phyloP scores from a whole-genome alignment of 2,329 filamentous ascomycete species.

The Paradendryphiella salina region DNA sequence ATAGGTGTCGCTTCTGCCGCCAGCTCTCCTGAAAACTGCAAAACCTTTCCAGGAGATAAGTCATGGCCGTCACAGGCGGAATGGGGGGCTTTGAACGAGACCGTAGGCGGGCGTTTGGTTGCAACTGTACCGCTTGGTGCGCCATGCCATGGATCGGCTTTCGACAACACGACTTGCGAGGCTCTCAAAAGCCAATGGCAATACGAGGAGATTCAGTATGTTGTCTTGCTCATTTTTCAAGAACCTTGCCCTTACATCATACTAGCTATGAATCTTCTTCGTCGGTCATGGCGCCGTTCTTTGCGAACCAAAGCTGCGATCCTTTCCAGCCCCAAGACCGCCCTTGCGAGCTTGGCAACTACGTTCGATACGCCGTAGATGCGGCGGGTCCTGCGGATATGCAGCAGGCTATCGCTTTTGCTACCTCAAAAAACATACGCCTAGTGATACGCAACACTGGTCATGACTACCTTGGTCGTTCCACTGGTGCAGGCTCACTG shows the following conservation, averaged over 20 bases:
- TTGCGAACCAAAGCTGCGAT: conserved; percentile 31
- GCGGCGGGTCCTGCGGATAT: conserved; percentile 18
- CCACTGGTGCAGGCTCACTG: conserved; percentile 19
- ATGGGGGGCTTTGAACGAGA: conserved; percentile 26
- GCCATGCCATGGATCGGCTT: conserved; percentile 24
- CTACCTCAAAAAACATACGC: conserved; percentile 28
- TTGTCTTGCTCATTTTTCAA: background rate
- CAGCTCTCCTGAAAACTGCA: conserved; percentile 16
- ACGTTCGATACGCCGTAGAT: conserved; percentile 28
- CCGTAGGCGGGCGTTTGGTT: conserved; percentile 23
- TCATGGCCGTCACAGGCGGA: conserved; percentile 22
- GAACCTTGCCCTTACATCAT: background rate
- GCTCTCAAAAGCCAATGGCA: conserved; percentile 21
- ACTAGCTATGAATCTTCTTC: conserved; percentile 26
- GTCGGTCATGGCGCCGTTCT: conserved; percentile 31
- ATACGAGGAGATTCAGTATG: conserved; percentile 20
- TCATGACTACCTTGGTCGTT: conserved; percentile 35
- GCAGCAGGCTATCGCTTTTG: conserved; percentile 27
- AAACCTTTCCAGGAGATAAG: conserved; percentile 28
- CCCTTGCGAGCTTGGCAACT: conserved; percentile 29
- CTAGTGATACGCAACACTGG: conserved; percentile 38
- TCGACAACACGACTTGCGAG: conserved; percentile 19
- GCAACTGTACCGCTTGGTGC: conserved; percentile 29
- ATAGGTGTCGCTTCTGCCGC: conserved; percentile 7
- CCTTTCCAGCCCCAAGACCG: conserved; percentile 22